Base-by-base conservation (phyloP, 202 grass and related monocot species). In the Elaeis oleifera region DNA sequence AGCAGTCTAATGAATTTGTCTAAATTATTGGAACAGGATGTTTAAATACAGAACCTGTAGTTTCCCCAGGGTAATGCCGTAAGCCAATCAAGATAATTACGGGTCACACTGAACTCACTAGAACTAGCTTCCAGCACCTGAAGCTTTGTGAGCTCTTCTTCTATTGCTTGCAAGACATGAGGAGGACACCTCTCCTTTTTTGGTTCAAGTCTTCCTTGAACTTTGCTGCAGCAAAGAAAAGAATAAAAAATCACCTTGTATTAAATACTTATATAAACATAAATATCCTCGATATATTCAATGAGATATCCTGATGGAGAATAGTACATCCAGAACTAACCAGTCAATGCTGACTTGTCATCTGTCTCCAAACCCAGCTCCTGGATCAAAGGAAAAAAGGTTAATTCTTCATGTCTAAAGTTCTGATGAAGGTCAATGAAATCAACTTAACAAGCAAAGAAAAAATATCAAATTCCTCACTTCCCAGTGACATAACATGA, bases 71-170 rank as follows among this genome's bases (percentile, higher is more conserved):
- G 94, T 58, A 99, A 84, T 61, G 83, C 79, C 11, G 94, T 99
- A 53, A 99, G 69, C 94, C 94, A 99, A 82, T 99, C 94, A 74
- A 99, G 85, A 78, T 99, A 99, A 71, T 99, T 99, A 36, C 94
- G 81, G 69, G 94, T 99, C 85, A 99, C 94, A 56, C 82, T 92
- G 59, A 99, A 99, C 84, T 99, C 94, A 29, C 88, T 99, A 78
- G 94, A 99, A 74, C 82, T 89, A 22, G 94, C 82, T 83, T 99
- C 94, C 11, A 99, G 76, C 32, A 89, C 61, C 51, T 92, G 88
- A 68, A 97, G 79, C 75, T 97, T 97, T 49, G 81, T 84, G 59
- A 97, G 88, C 69, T 97, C 92, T 76, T 97, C 92, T 78, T 92
- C 92, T 61, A 97, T 92, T 69, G 86, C 88, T 97, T 92, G 92